Evolutionary conservation across 2,329 filamentous ascomycete genomes (phyloP).

Genomic region (Apiospora kogelbergensis): DNA sequence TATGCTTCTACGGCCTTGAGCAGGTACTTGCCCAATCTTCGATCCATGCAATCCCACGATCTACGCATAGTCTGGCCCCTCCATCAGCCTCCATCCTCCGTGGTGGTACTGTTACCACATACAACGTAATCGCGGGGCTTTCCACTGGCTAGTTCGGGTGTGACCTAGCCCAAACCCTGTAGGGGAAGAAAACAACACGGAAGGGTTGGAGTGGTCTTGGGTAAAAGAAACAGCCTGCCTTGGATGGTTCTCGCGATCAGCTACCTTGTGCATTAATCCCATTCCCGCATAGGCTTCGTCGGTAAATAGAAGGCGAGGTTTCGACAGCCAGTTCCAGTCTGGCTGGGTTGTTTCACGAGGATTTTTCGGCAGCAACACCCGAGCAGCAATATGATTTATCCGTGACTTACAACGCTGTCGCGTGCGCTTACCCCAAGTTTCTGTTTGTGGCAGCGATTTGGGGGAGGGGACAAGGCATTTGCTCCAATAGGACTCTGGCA

Average conservation of each 20-base stretch:
- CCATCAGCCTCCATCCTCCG: background rate
- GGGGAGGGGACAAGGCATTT: background rate
- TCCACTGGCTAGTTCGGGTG: background rate
- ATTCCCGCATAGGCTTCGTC: background rate
- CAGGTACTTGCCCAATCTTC: no score
- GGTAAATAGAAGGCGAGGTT: background rate
- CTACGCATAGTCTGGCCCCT: background rate
- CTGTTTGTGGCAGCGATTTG: background rate
- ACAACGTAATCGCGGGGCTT: conserved; percentile 8
- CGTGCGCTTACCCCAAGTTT: conserved; percentile 6
- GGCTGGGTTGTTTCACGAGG: background rate
- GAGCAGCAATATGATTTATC: background rate
- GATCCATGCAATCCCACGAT: background rate
- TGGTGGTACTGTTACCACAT: background rate
- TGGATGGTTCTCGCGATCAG: background rate
- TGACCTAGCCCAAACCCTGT: conserved; percentile 6
- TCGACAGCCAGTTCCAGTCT: background rate
- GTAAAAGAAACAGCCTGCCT: background rate
- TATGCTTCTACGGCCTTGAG: no score
- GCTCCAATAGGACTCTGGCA: conserved; percentile 3
- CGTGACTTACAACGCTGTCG: background rate
- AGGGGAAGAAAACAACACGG: conserved; percentile 1
- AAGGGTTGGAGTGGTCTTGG: background rate
- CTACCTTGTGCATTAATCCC: background rate
- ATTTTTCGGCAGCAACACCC: conserved; percentile 4